These are phyloP conservation scores for Aspergillus sparsus DNA, from an alignment of 495 filamentous ascomycete genomes.

Conservation along the genomic window DNA sequence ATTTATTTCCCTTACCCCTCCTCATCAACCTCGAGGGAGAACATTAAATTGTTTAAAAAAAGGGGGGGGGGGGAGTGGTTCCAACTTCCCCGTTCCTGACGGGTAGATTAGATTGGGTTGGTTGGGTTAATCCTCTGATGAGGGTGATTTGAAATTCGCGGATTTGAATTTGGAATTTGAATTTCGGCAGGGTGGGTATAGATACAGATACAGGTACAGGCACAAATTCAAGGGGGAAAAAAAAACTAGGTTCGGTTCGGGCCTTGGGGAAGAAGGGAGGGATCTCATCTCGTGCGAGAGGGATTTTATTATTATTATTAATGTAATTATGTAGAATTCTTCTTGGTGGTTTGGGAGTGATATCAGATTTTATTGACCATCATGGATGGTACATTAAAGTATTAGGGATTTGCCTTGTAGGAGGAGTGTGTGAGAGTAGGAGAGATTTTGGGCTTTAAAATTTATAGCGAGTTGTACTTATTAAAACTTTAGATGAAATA, in stretches of 20 bases:
- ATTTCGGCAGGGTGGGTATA: background rate
- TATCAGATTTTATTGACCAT: background rate
- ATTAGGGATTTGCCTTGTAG: background rate
- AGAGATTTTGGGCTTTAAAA: too few relatives aligned
- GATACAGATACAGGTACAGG: too few relatives aligned
- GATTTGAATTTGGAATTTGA: background rate
- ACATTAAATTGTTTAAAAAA: too few relatives aligned
- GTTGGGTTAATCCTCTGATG: too few relatives aligned
- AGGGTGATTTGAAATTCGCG: too few relatives aligned
- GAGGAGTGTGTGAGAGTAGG: background rate
- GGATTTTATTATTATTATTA: background rate
- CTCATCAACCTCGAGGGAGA: too few relatives aligned
- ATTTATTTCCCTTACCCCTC: too few relatives aligned
- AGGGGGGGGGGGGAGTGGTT: too few relatives aligned
- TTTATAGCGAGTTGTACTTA: too few relatives aligned
- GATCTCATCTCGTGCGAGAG: background rate
- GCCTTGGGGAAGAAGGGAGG: background rate
- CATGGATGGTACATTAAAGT: too few relatives aligned
- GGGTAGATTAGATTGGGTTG: constrained; percentile 17
- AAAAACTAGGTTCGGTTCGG: background rate
- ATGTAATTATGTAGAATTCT: background rate
- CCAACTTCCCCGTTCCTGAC: too few relatives aligned
- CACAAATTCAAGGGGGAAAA: background rate
- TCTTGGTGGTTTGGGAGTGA: background rate
- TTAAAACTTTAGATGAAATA: too few relatives aligned